Conservation (phyloP, 768 basidiomycete species). For the Boletus bicolor region DNA sequence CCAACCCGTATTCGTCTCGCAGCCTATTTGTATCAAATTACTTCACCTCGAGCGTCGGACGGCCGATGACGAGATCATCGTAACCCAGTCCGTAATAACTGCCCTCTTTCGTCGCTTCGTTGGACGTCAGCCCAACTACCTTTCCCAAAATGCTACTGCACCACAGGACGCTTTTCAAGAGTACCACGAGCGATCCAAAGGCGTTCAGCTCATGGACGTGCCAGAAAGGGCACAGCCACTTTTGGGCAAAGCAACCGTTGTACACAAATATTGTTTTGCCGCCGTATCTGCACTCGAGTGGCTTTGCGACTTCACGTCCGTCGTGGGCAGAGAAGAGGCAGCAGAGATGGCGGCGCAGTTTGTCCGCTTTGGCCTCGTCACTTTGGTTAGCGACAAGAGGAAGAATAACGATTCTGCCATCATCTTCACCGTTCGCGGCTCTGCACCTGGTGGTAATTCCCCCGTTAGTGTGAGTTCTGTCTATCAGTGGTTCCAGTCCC, state of each 20-base stretch:
- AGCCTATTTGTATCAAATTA: slow-evolving; percentile 96
- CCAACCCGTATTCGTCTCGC: slow-evolving; percentile 81
- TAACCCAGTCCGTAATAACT: slow-evolving; percentile 90
- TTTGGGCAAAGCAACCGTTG: slow-evolving; percentile 40
- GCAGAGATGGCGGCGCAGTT: slow-evolving; percentile 98
- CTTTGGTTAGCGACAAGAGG: slow-evolving; percentile 84
- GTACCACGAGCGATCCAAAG: slow-evolving; percentile 78
- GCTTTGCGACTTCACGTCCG: slow-evolving; percentile 96
- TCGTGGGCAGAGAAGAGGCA: slow-evolving; percentile 93
- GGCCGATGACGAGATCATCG: slow-evolving; percentile 95
- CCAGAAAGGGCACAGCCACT: slow-evolving; percentile 62
- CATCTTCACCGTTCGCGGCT: slow-evolving; percentile 87
- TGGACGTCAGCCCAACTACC: slow-evolving; percentile 82
- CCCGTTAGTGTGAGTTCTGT: slow-evolving; percentile 59
- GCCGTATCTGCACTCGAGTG: slow-evolving; percentile 91
- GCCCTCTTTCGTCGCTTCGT: slow-evolving; percentile 95
- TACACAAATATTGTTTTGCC: slow-evolving; percentile 74
- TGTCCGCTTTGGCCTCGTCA: slow-evolving; percentile 89
- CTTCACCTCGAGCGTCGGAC: slow-evolving; percentile 93
- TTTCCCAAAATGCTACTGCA: slow-evolving; percentile 40
- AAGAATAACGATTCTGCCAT: slow-evolving; percentile 90
- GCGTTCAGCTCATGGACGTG: slow-evolving; percentile 66
- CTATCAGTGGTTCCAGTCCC: background rate
- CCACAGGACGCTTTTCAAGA: slow-evolving; percentile 62
- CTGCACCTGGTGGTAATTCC: slow-evolving; percentile 70